Conservation (phyloP, 495 filamentous ascomycete genomes). For the Beverwykella pulmonaria region DNA sequence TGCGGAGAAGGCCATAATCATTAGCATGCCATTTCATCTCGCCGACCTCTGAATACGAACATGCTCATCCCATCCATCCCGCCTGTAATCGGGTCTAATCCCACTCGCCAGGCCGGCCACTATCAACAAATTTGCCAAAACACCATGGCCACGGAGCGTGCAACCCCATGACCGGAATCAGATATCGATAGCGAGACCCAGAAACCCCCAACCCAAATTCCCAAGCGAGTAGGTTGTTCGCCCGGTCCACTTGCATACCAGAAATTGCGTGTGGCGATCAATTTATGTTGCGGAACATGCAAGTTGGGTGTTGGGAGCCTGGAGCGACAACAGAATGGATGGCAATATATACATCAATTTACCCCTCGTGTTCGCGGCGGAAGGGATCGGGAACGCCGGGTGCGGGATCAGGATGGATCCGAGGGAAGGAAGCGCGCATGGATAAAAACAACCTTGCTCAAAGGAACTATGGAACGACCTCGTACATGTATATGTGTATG, state of each 20-base stretch:
- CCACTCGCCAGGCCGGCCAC: too few relatives aligned
- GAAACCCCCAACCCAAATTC: neutral
- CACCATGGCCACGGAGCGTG: neutral
- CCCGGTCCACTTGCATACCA: neutral
- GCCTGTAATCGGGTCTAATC: too few relatives aligned
- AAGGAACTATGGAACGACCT: too few relatives aligned
- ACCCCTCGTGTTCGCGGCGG: slow-evolving; percentile 30
- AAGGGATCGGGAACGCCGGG: slow-evolving; percentile 8
- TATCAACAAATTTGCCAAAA: neutral
- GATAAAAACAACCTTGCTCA: neutral
- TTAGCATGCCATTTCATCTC: too few relatives aligned
- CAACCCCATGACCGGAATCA: neutral
- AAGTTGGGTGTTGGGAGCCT: too few relatives aligned
- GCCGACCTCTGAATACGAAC: too few relatives aligned
- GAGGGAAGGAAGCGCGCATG: neutral
- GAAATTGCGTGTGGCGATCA: neutral
- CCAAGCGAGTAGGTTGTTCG: neutral
- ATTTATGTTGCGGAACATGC: too few relatives aligned
- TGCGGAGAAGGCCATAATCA: too few relatives aligned
- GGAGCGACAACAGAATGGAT: neutral
- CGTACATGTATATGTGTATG: neutral
- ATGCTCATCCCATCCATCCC: too few relatives aligned
- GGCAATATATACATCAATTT: slow-evolving; percentile 10
- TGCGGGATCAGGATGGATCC: neutral
- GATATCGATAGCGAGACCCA: neutral